These are phyloP conservation scores for Chloridella minuta DNA, from an alignment of 352 stramenopile species.

Conservation along the genomic window DNA sequence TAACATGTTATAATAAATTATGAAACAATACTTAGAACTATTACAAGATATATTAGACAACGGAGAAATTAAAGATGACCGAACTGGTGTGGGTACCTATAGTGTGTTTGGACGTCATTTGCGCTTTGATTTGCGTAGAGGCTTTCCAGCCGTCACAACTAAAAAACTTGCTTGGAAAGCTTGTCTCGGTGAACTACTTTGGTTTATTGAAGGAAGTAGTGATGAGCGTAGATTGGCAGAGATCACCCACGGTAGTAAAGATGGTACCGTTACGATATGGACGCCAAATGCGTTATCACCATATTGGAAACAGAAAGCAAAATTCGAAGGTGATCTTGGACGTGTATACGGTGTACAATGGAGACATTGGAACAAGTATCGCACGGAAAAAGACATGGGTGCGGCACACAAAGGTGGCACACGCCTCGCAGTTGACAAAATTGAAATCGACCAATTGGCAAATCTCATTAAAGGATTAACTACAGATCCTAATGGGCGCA, in stretches of 20 bases:
- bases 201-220: neutral
- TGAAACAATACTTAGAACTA: too few species aligned
- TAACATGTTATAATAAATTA: too few species aligned
- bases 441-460: slow-evolving; percentile 80
- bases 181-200: neutral
- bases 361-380: slow-evolving; percentile 72
- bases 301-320: neutral
- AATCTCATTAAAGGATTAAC: slow-evolving; percentile 90
- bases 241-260: neutral
- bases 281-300: neutral
- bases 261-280: neutral
- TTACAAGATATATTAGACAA: too few species aligned
- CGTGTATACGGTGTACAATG: slow-evolving; percentile 71
- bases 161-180: slow-evolving; percentile 94
- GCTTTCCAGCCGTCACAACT: slow-evolving; percentile 88
- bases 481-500: slow-evolving; percentile 69
- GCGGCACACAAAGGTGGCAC: slow-evolving; percentile 73
- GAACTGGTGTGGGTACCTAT: slow-evolving; percentile 83
- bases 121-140: slow-evolving; percentile 62
- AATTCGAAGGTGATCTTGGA: slow-evolving; percentile 72
- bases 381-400: too few species aligned
- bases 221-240: neutral
- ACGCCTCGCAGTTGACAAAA: slow-evolving; percentile 59
- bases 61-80: slow-evolving; percentile 40
- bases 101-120: slow-evolving; percentile 74